A percentile compares a stretch with the other conserved stretches of the same genome.
Evolutionary conservation across 163 green algal species (phyloP).

Genomic region (Chlamydomonas reinhardtii): DNA sequence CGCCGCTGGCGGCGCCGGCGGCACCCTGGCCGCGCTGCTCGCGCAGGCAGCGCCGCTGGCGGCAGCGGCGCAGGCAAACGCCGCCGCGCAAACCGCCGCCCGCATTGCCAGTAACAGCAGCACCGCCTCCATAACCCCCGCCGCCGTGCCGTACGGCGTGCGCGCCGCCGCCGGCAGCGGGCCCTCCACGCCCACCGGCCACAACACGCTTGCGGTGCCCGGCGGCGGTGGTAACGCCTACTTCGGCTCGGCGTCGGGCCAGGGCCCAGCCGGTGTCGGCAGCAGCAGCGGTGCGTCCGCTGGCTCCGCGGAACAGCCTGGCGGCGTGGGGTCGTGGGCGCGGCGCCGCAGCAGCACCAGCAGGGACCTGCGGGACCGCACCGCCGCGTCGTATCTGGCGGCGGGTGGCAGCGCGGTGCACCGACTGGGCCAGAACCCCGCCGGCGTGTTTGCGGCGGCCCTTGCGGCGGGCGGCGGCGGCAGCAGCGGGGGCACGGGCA

Average conservation of each 20-base stretch:
- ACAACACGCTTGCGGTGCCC: too few species aligned
- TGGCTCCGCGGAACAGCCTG: too few species aligned
- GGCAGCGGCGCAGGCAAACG: conserved; percentile 19
- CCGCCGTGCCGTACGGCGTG: too few species aligned
- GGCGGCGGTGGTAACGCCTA: too few species aligned
- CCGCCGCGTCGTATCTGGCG: neutral
- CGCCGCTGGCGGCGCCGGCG: neutral
- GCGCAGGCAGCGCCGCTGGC: conserved; percentile 20
- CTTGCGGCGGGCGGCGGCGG: too few species aligned
- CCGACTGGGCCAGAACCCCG: neutral
- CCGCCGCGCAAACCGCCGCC: neutral
- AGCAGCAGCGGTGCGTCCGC: too few species aligned
- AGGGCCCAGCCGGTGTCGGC: too few species aligned
- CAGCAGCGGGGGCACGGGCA: too few species aligned
- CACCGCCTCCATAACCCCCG: neutral
- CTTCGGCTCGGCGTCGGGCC: too few species aligned
- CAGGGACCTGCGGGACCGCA: neutral
- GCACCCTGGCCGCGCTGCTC: neutral
- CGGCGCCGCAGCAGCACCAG: neutral
- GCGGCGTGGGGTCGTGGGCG: neutral
- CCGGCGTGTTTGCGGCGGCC: neutral
- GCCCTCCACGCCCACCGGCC: too few species aligned
- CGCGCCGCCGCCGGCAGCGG: too few species aligned
- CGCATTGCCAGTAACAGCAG: neutral
- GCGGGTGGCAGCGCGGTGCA: neutral